phyloP scores from a whole-genome alignment of 2,329 filamentous ascomycete species.

The Fusarium xyrophilum region DNA sequence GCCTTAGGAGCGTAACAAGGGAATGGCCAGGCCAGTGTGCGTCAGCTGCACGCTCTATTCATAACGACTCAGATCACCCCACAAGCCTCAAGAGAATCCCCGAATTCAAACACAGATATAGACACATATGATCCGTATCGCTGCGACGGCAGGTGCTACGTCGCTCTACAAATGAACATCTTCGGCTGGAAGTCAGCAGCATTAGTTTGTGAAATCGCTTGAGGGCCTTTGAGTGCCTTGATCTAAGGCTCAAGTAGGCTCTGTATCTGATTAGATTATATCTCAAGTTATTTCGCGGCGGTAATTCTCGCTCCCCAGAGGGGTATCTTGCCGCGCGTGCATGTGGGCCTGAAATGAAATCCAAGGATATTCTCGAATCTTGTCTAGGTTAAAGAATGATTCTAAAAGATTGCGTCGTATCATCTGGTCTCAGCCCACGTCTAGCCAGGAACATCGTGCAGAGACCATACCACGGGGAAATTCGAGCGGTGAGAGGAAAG shows the following conservation, averaged over 20 bases:
- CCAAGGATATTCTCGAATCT: neutral
- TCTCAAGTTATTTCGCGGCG: rapidly evolving
- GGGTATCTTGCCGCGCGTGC: too few species aligned
- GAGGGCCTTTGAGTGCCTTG: neutral
- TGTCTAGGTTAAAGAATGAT: rapidly evolving
- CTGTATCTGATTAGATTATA: rapidly evolving
- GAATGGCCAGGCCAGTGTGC: rapidly evolving
- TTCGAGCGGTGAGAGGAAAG: rapidly evolving
- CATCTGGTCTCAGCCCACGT: rapidly evolving
- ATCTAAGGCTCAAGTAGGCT: rapidly evolving
- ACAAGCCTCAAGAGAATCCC: too few species aligned
- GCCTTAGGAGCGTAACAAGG: rapidly evolving
- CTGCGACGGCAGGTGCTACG: rapidly evolving
- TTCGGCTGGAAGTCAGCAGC: rapidly evolving
- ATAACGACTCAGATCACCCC: neutral
- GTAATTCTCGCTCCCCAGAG: neutral
- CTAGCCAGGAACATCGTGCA: neutral
- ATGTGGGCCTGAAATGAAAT: too few species aligned
- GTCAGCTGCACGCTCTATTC: too few species aligned
- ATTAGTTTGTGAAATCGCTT: rapidly evolving
- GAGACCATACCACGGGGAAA: rapidly evolving
- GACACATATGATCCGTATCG: too few species aligned
- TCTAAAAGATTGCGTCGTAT: rapidly evolving
- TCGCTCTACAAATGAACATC: neutral
- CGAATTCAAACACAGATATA: too few species aligned